These are phyloP conservation scores for Colletotrichum caudatum DNA, from an alignment of 2,329 filamentous ascomycete genomes.

Conservation along the genomic window DNA sequence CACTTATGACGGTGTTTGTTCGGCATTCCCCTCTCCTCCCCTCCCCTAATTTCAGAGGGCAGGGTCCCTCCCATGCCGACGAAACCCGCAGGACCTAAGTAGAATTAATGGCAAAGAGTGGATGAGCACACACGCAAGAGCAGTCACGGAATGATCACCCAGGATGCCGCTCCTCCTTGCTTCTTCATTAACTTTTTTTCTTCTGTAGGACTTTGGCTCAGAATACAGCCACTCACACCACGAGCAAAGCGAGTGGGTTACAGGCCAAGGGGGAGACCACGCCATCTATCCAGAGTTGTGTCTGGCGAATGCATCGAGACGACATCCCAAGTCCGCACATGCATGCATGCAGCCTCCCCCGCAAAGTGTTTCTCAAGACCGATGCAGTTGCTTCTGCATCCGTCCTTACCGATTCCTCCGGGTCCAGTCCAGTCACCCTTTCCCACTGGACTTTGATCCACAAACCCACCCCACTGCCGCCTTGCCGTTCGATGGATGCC, in stretches of 20 bases:
- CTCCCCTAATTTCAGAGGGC: background rate
- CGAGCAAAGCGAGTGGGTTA: conserved; percentile 35
- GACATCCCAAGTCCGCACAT: conserved; percentile 4
- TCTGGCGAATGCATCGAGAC: conserved; percentile 4
- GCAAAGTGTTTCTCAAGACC: conserved; percentile 12
- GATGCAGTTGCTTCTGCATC: conserved; percentile 24
- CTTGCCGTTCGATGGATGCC: conserved; percentile 18
- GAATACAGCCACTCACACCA: conserved; percentile 40
- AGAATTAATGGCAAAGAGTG: conserved; percentile 29
- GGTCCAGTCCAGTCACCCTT: conserved; percentile 3
- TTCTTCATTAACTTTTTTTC: conserved; percentile 36
- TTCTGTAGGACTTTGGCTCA: conserved; percentile 36
- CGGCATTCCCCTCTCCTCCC: background rate
- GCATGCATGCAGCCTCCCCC: conserved; percentile 18
- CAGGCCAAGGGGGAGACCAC: conserved; percentile 22
- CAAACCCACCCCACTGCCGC: conserved; percentile 14
- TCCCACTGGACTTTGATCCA: conserved; percentile 13
- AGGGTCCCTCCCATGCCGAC: background rate
- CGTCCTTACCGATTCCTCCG: conserved; percentile 15
- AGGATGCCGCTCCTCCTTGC: conserved; percentile 34
- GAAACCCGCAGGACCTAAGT: background rate
- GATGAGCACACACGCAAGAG: conserved; percentile 32
- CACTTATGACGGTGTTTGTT: no score
- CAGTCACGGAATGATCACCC: conserved; percentile 41
- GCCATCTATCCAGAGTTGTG: conserved; percentile 22